Evolutionary conservation across 2,329 filamentous ascomycete species (phyloP).

Genomic region (Trichoderma citrinoviride): DNA sequence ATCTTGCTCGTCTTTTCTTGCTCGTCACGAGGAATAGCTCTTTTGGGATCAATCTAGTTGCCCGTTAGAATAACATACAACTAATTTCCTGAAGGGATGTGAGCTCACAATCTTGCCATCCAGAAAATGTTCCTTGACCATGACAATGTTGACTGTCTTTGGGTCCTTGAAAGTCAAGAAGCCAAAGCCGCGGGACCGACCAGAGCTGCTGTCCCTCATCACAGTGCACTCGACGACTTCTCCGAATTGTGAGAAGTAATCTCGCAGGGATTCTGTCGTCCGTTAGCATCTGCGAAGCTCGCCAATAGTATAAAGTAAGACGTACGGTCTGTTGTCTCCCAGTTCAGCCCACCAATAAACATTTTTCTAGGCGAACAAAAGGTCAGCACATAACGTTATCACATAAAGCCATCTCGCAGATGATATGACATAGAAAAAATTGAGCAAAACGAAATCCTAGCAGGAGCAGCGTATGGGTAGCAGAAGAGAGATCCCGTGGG

Average conservation of each 20-base stretch:
- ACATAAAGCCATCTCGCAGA: background rate
- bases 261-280: slow-evolving; percentile 79
- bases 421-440: background rate
- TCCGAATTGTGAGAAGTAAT: slow-evolving; percentile 97
- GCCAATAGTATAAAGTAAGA: slow-evolving; percentile 21
- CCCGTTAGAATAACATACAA: slow-evolving; percentile 27
- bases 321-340: slow-evolving; percentile 98
- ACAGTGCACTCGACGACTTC: slow-evolving; percentile 98
- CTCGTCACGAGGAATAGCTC: slow-evolving; percentile 94
- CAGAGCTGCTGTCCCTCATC: slow-evolving; percentile 95
- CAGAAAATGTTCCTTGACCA: slow-evolving; percentile 98
- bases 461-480: background rate
- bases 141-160: slow-evolving; percentile 97
- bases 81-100: background rate
- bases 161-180: slow-evolving; percentile 98
- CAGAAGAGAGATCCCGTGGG: background rate
- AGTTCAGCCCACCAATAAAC: slow-evolving; percentile 98
- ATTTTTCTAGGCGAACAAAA: slow-evolving; percentile 70
- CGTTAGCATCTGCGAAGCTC: slow-evolving; percentile 22
- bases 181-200: slow-evolving; percentile 91
- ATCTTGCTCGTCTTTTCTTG: slow-evolving; percentile 99
- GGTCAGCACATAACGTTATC: background rate
- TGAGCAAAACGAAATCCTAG: background rate
- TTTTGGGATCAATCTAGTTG: slow-evolving; percentile 88
- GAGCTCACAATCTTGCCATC: slow-evolving; percentile 93